Percentiles rank a stretch among this genome's conserved stretches.
These are phyloP conservation scores for Pseudohalonectria lignicola DNA, from an alignment of 2,329 filamentous ascomycete genomes.

Conservation along the genomic window DNA sequence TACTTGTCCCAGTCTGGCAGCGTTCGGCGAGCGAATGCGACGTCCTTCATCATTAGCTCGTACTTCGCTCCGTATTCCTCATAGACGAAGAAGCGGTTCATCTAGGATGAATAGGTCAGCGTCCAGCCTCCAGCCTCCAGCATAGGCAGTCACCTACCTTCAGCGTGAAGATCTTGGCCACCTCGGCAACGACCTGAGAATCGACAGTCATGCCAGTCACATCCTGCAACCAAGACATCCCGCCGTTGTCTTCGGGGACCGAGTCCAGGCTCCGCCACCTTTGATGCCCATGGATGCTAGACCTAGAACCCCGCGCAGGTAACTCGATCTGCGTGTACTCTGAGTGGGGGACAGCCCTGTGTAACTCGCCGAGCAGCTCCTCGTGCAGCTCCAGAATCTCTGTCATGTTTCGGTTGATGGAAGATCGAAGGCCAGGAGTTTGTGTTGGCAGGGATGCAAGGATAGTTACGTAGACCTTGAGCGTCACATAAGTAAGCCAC, in stretches of 20 bases:
- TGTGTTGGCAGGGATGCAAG: constrained; percentile 58
- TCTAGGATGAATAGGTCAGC: constrained; percentile 43
- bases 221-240: constrained; percentile 29
- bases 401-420: constrained; percentile 68
- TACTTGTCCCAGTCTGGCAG: constrained; percentile 68
- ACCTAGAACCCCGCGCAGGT: neutral
- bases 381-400: constrained; percentile 79
- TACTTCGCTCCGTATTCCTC: constrained; percentile 89
- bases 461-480: constrained; percentile 63
- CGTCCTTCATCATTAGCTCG: constrained; percentile 70
- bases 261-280: constrained; percentile 38
- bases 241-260: constrained; percentile 27
- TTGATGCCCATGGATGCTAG: constrained; percentile 21
- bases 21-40: constrained; percentile 56
- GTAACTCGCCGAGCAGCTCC: constrained; percentile 64
- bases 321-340: constrained; percentile 41
- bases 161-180: constrained; percentile 48
- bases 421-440: constrained; percentile 53
- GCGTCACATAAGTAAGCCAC: neutral
- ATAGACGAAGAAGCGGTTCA: constrained; percentile 74
- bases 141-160: constrained; percentile 32
- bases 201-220: constrained; percentile 43
- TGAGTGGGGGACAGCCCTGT: constrained; percentile 58
- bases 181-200: constrained; percentile 47
- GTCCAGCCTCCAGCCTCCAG: neutral